phyloP scores from a whole-genome alignment of 2,329 filamentous ascomycete genomes.

The Ampelomyces quisqualis region DNA sequence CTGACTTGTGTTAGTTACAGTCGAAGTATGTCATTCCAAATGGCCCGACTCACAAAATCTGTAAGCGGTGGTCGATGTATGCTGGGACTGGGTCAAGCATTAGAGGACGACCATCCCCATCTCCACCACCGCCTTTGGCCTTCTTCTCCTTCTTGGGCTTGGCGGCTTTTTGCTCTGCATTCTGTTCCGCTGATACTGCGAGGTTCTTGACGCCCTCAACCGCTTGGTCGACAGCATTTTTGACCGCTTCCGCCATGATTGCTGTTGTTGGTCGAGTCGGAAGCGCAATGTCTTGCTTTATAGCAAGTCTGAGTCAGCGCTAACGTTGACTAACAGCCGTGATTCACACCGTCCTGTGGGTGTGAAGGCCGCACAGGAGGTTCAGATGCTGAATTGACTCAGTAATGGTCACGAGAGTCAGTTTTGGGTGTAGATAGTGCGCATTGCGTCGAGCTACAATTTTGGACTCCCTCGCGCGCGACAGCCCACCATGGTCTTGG shows the following conservation, averaged over 20 bases:
- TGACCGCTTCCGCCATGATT: conserved; percentile 53
- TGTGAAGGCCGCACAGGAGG: not conserved
- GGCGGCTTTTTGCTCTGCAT: conserved; percentile 33
- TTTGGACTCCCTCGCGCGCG: conserved; percentile 24
- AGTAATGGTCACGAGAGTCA: conserved; percentile 6
- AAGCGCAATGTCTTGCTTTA: conserved; percentile 20
- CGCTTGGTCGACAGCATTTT: conserved; percentile 52
- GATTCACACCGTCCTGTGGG: not conserved
- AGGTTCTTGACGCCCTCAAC: conserved; percentile 63
- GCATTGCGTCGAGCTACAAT: conserved; percentile 22
- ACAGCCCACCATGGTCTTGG: conserved; percentile 26
- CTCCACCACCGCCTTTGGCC: conserved; percentile 42
- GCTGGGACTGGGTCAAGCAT: conserved; percentile 61
- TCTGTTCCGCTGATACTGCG: conserved; percentile 47
- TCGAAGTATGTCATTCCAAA: no score
- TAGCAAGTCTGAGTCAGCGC: conserved; percentile 34
- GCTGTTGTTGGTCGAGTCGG: conserved; percentile 20
- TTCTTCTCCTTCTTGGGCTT: conserved; percentile 51
- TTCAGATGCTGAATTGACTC: conserved; percentile 8
- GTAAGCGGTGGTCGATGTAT: conserved; percentile 80
- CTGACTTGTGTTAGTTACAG: conserved; percentile 20
- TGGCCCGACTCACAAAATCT: conserved; percentile 61
- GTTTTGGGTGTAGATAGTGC: conserved; percentile 6
- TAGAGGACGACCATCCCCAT: conserved; percentile 46
- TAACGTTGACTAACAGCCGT: no score